Percentiles rank a stretch among this genome's conserved stretches.
Evolutionary conservation across 306 rosid species (phyloP).

Genomic region (Prunus mongolica): DNA sequence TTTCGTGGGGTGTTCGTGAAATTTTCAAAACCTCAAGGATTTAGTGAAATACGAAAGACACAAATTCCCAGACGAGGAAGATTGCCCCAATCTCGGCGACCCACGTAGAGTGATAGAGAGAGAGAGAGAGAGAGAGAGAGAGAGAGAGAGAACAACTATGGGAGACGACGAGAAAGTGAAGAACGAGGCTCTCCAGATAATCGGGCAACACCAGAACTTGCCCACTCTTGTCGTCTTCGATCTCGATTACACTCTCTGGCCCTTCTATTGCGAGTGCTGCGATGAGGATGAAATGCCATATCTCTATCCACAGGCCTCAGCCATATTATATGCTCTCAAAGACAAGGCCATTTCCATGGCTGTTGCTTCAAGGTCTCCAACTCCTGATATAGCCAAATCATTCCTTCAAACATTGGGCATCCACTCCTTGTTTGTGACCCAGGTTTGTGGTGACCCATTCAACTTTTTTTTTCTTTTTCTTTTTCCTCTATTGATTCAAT

Average conservation of each 20-base stretch:
- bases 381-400: slow-evolving; percentile 54
- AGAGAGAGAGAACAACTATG: slow-evolving; percentile 12
- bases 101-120: not conserved
- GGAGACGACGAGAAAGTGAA: slow-evolving; percentile 37
- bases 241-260: slow-evolving; percentile 98
- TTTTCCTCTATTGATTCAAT: not conserved
- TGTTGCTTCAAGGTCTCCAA: slow-evolving; percentile 88
- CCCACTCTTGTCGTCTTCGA: slow-evolving; percentile 68
- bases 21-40: no score
- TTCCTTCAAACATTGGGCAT: slow-evolving; percentile 49
- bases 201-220: slow-evolving; percentile 29
- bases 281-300: slow-evolving; percentile 62
- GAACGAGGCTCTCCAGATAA: slow-evolving; percentile 37
- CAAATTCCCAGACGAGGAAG: no score
- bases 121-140: not conserved
- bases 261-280: slow-evolving; percentile 77
- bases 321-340: slow-evolving; percentile 57
- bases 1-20: no score
- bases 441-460: slow-evolving; percentile 15
- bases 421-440: slow-evolving; percentile 32
- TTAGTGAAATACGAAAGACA: no score
- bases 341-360: slow-evolving; percentile 65
- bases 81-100: no score
- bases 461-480: not conserved
- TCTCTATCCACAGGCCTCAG: slow-evolving; percentile 61